Evolutionary conservation across 2,329 filamentous ascomycete species (phyloP), one percentile per base, ranked within the genome.

Genomic region (Exophiala lecanii-corni): DNA sequence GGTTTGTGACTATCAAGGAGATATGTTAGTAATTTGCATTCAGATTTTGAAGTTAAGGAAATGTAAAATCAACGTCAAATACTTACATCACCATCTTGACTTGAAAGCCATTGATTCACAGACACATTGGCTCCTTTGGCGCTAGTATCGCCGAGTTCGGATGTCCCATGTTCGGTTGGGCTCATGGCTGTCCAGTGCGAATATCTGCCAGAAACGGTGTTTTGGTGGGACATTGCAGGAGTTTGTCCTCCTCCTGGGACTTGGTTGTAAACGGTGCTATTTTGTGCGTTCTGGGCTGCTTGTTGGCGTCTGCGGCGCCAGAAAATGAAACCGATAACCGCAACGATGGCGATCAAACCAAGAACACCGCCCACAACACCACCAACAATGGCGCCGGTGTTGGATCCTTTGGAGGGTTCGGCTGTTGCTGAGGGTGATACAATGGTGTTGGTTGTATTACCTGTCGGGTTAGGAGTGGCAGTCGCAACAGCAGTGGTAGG

Each of bases 281-380:
- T 31, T 20, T 35, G 31, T 18, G 41, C 46, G 9, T 28, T 23
- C 9, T 23, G 9, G 31, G 28, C 36, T 17, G 26, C 12, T 30
- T 21, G 37, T 16, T 41, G 41, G 4, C 49, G 45, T 6, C 45
- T 31, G 25, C 39, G 32, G 21, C 51, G 51, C 17, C 43, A 50
- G 39, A 49, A 46, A 20, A 49, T n/a, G 15, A 51, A 23, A 20
- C 41, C 49, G 13, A 51, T 15, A 4, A 39, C 47, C 12, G 45
- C 43, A 16, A 39, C 45, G 18, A 51, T 44, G 18, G 45, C 36
- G 25, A 49, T 41, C n/a, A 54, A 36, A 25, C 48, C 51, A 25
- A 49, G 42, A 19, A 54, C 43, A 15, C 51, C 55, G 15, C 55
- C 55, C 6, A 56, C 50, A 6, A 56, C 55, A 17, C 54, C 54